Conservation (phyloP, 2,329 filamentous ascomycete species). For the Aciculosporium take region DNA sequence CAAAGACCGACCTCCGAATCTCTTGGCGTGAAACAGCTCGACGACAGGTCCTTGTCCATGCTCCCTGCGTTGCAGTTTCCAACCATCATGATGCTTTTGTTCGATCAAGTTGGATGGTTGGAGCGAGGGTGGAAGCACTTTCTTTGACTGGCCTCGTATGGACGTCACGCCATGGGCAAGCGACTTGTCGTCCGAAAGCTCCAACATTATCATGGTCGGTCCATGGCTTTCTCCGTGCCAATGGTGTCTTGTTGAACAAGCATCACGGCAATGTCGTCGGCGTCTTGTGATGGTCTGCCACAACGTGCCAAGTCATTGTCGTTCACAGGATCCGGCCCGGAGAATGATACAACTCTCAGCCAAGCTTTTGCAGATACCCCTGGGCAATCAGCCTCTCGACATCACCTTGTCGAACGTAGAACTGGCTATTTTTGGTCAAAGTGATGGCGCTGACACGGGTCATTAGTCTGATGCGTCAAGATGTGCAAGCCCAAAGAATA, state of each 20-base stretch:
- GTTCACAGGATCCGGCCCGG: too few relatives aligned
- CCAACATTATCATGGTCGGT: too few relatives aligned
- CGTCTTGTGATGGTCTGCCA: too few relatives aligned
- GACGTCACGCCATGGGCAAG: too few relatives aligned
- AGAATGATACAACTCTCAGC: conserved; percentile 32
- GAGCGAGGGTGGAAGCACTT: not conserved
- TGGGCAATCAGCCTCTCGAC: conserved; percentile 89
- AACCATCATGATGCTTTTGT: not conserved
- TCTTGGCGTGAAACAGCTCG: not conserved
- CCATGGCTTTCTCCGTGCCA: too few relatives aligned
- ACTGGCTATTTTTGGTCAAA: conserved; percentile 94
- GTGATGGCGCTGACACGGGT: conserved; percentile 60
- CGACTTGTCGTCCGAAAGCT: too few relatives aligned
- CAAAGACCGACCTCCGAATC: not conserved
- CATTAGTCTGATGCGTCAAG: conserved; percentile 9
- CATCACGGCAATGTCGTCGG: too few relatives aligned
- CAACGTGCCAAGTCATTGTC: too few relatives aligned
- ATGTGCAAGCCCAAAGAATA: too few relatives aligned
- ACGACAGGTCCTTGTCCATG: too few relatives aligned
- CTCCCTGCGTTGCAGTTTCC: not conserved
- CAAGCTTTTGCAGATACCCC: conserved; percentile 83
- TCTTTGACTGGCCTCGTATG: too few relatives aligned
- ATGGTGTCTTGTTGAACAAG: too few relatives aligned
- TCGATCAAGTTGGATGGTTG: not conserved
- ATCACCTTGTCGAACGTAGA: conserved; percentile 90